A percentile compares a stretch with the other conserved stretches of the same genome.
These are phyloP conservation scores for Colletotrichum coccodes DNA, from an alignment of 2,329 filamentous ascomycete genomes.

Conservation along the genomic window DNA sequence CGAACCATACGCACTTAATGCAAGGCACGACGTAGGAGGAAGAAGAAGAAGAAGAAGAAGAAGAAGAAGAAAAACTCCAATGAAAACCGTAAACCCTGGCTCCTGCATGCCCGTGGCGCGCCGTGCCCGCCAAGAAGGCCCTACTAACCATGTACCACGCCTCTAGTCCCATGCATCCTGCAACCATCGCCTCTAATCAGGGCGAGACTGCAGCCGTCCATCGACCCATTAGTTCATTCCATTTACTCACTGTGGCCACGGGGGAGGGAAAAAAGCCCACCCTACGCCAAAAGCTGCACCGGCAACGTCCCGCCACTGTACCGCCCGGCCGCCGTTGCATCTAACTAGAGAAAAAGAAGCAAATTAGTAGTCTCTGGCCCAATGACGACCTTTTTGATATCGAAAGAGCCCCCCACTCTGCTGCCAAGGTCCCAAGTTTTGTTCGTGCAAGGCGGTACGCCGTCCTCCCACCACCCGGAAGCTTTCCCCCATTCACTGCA, in stretches of 20 bases:
- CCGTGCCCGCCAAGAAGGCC: background rate
- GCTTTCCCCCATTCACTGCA: background rate
- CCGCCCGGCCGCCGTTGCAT: background rate
- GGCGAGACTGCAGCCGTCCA: background rate
- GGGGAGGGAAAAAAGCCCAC: background rate
- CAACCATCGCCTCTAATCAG: background rate
- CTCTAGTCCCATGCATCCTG: background rate
- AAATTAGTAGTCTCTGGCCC: background rate
- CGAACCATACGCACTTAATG: constrained; percentile 1
- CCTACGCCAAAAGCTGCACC: background rate
- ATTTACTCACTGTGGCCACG: too few species aligned
- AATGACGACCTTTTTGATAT: background rate
- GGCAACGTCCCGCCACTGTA: background rate
- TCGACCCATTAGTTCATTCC: background rate
- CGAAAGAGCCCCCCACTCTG: background rate
- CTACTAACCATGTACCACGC: background rate
- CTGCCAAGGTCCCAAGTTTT: background rate
- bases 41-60: background rate
- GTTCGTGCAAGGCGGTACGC: too few species aligned
- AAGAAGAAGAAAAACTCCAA: background rate
- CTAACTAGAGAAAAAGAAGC: background rate
- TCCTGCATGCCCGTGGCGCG: background rate
- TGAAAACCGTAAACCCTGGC: too few species aligned
- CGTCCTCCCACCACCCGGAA: background rate
- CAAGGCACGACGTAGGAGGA: background rate